A percentile compares a stretch with the other conserved stretches of the same genome.
phyloP scores from a whole-genome alignment of 805 yeast species.

The Yarrowia osloensis region DNA sequence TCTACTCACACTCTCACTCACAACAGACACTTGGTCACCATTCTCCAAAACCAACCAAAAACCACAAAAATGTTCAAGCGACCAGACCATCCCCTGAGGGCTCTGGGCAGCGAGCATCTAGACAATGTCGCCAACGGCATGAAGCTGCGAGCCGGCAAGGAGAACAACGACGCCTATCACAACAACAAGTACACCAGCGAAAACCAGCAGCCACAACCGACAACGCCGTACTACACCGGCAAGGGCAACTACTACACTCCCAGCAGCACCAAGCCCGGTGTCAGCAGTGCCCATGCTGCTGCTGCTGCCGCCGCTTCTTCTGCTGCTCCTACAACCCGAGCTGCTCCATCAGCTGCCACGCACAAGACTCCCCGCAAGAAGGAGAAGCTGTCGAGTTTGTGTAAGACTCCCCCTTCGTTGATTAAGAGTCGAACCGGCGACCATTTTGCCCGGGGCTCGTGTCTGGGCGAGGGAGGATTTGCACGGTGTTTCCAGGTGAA shows the following conservation, averaged over 20 bases:
- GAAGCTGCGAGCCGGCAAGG: slow-evolving; percentile 26
- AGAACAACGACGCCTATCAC: slow-evolving; percentile 3
- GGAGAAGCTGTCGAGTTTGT: slow-evolving; percentile 84
- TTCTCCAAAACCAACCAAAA: neutral
- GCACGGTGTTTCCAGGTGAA: slow-evolving; percentile 98
- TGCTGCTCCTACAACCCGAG: neutral
- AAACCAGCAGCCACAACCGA: neutral
- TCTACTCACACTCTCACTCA: neutral
- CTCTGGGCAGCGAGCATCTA: slow-evolving; percentile 18
- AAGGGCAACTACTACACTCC: neutral
- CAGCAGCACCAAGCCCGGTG: neutral
- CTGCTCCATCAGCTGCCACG: neutral
- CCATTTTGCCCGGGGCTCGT: slow-evolving; percentile 86
- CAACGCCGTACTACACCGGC: neutral
- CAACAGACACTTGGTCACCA: neutral
- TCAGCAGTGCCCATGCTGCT: neutral
- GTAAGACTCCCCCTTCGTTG: slow-evolving; percentile 95
- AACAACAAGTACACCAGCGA: neutral
- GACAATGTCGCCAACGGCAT: slow-evolving; percentile 8
- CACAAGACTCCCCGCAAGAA: slow-evolving; percentile 52
- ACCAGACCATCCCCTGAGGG: slow-evolving; percentile 14
- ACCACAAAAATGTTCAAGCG: slow-evolving; percentile 15
- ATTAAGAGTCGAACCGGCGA: slow-evolving; percentile 84
- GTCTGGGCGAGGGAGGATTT: slow-evolving; percentile 97
- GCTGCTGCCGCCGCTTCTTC: neutral